Conservation (phyloP, 495 filamentous ascomycete species). For the Parmelia sp. region DNA sequence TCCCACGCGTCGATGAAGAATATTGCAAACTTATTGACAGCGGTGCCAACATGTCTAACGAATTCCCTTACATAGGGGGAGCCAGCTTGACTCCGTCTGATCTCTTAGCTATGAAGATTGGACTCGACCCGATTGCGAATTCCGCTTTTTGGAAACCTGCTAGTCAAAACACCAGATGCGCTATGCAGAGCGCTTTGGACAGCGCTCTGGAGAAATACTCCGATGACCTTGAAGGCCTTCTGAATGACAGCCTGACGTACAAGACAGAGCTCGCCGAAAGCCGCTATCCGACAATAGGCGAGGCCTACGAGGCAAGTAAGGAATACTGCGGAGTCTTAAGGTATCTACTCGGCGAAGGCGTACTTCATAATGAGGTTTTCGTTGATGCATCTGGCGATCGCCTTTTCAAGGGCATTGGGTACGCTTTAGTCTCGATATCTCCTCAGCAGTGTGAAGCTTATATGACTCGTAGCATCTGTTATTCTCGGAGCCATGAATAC, state of each 20-base stretch:
- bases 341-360: not conserved
- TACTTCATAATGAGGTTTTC: not conserved
- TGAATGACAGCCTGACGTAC: no score
- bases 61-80: not conserved
- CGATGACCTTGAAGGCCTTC: not conserved
- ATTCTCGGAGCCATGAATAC: not conserved
- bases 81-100: not conserved
- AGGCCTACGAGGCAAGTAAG: not conserved
- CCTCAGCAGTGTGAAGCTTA: not conserved
- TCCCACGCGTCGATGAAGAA: not conserved
- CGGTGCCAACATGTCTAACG: no score
- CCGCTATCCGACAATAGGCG: not conserved
- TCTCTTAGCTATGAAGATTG: not conserved
- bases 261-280: not conserved
- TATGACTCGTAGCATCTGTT: not conserved
- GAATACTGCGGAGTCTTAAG: not conserved
- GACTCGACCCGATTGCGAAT: not conserved
- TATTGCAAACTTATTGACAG: not conserved
- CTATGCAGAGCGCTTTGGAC: no score
- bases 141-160: not conserved
- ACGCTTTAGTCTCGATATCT: not conserved
- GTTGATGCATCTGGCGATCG: not conserved
- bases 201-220: not conserved
- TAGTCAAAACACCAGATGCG: not conserved
- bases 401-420: not conserved